A percentile compares a stretch with the other conserved stretches of the same genome.
Conservation (phyloP, 768 basidiomycete species). For the Termitomyces sp. region DNA sequence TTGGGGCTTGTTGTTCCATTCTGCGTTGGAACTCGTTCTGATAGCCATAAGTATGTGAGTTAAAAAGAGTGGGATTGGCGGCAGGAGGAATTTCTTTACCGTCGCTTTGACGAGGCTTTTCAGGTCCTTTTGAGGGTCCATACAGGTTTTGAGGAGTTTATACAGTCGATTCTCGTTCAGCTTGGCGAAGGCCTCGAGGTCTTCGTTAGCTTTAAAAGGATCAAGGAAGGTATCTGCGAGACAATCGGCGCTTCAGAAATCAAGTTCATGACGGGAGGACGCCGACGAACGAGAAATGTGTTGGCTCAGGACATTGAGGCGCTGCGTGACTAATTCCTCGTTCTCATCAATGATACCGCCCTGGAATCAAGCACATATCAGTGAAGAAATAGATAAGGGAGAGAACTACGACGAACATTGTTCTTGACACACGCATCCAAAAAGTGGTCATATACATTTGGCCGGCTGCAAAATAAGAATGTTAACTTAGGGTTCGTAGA, state of each 20-base stretch:
- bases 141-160: constrained; percentile 76
- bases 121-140: constrained; percentile 84
- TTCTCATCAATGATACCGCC: constrained; percentile 89
- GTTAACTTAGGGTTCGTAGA: neutral
- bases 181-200: constrained; percentile 80
- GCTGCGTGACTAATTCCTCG: constrained; percentile 58
- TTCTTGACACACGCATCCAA: constrained; percentile 73
- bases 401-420: constrained; percentile 62
- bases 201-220: constrained; percentile 70
- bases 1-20: constrained; percentile 65
- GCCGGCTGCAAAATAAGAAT: constrained; percentile 44
- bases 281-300: constrained; percentile 56
- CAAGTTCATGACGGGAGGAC: neutral
- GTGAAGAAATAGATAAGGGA: neutral
- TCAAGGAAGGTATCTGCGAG: constrained; percentile 59
- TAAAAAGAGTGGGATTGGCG: neutral
- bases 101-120: constrained; percentile 76
- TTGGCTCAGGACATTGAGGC: constrained; percentile 54
- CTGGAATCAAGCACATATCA: constrained; percentile 37
- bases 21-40: constrained; percentile 80
- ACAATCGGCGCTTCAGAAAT: neutral
- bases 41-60: neutral
- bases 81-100: constrained; percentile 32
- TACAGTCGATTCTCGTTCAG: constrained; percentile 85
- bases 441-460: constrained; percentile 68